Percentiles rank a stretch among this genome's conserved stretches.
Conservation (phyloP, 352 stramenopile genomes). For the Globisporangium irregulare region DNA sequence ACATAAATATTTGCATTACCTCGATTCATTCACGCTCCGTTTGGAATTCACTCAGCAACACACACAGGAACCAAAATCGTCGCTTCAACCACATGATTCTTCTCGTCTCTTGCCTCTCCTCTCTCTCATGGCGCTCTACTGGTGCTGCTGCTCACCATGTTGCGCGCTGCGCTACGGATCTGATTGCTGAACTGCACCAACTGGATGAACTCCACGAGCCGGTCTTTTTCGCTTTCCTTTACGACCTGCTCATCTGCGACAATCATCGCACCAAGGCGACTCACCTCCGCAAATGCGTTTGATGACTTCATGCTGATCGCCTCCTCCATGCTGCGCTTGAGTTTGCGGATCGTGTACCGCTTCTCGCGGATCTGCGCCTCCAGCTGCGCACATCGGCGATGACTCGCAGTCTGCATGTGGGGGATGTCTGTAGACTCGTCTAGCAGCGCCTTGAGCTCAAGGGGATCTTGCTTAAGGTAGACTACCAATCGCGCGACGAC, state of each 20-base stretch:
- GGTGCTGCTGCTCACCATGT: conserved; percentile 21
- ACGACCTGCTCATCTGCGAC: conserved; percentile 34
- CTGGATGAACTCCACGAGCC: conserved; percentile 39
- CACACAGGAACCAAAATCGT: background rate
- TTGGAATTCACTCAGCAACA: background rate
- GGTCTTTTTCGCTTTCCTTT: conserved; percentile 39
- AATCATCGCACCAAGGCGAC: conserved; percentile 48
- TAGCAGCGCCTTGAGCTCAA: conserved; percentile 40
- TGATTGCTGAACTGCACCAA: conserved; percentile 53
- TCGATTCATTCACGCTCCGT: background rate
- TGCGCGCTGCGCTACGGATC: conserved; percentile 38
- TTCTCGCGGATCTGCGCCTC: conserved; percentile 42
- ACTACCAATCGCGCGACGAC: conserved; percentile 44
- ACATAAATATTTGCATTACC: background rate
- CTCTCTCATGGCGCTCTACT: background rate
- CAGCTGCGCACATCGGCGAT: conserved; percentile 43
- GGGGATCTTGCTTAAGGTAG: conserved; percentile 40
- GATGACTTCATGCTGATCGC: conserved; percentile 53
- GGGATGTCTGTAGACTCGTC: conserved; percentile 35
- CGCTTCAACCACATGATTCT: background rate
- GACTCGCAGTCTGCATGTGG: conserved; percentile 40
- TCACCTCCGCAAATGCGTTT: conserved; percentile 48
- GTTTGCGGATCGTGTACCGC: conserved; percentile 24
- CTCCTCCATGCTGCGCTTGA: conserved; percentile 56
- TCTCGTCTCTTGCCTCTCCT: background rate